Percentiles rank a stretch among this genome's conserved stretches.
These are phyloP conservation scores for Dioszegia crocea DNA, from an alignment of 768 basidiomycete genomes.

Conservation along the genomic window DNA sequence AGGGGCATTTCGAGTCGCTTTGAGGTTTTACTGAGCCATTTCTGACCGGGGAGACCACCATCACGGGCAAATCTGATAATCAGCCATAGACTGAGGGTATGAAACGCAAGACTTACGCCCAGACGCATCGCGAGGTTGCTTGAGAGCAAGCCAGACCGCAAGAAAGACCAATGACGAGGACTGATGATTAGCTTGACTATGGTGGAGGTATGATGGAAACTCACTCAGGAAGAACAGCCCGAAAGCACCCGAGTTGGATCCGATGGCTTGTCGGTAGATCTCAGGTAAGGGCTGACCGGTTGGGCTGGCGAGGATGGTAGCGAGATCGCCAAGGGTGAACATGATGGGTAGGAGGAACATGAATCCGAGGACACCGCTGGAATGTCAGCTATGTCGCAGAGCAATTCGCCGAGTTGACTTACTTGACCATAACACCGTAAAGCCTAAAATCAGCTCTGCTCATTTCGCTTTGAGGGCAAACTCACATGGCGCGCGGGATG, in stretches of 20 bases:
- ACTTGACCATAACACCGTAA: slow-evolving; percentile 49
- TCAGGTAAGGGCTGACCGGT: slow-evolving; percentile 63
- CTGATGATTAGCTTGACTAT: slow-evolving; percentile 8
- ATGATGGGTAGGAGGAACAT: slow-evolving; percentile 61
- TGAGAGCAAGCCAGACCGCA: slow-evolving; percentile 32
- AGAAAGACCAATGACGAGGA: slow-evolving; percentile 26
- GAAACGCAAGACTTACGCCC: slow-evolving; percentile 36
- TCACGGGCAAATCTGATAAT: slow-evolving; percentile 65
- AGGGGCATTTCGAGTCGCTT: slow-evolving; percentile 56
- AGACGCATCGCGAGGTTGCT: slow-evolving; percentile 31
- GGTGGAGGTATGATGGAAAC: background rate
- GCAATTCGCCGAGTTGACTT: no score
- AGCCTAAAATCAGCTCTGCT: slow-evolving; percentile 48
- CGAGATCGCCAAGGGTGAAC: slow-evolving; percentile 63
- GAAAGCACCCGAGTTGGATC: slow-evolving; percentile 60
- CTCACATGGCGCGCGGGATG: slow-evolving; percentile 59
- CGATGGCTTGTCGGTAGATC: slow-evolving; percentile 62
- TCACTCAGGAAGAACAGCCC: slow-evolving; percentile 57
- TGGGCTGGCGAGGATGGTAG: slow-evolving; percentile 57
- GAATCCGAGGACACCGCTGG: slow-evolving; percentile 44
- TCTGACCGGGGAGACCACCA: slow-evolving; percentile 59
- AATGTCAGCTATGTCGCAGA: no score
- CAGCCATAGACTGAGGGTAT: slow-evolving; percentile 58
- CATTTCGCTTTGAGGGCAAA: slow-evolving; percentile 28
- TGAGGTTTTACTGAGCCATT: slow-evolving; percentile 54